Evolutionary conservation across 2,329 filamentous ascomycete species (phyloP), one percentile per base, ranked within the genome.

Genomic region (Fonsecaea multimorphosa): DNA sequence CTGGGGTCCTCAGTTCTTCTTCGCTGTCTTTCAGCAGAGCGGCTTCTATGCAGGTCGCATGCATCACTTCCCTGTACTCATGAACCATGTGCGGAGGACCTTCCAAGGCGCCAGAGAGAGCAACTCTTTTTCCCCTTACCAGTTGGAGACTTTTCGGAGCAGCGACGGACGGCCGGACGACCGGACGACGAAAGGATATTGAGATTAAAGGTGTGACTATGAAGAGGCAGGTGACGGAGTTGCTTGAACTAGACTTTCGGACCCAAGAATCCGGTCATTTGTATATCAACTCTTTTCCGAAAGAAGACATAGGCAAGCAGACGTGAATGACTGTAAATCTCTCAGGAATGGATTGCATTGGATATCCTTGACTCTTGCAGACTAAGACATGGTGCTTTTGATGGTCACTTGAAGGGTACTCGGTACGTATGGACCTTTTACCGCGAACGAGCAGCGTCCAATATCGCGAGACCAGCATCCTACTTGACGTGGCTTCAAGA

Each of bases 271-370:
- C 14, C 40, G 56, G 56, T n/a, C 36, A 46, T 58, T n/a, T 58
- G 56, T 58, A 58, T 58, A 58, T 58, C 56, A n/a, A 58, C 56
- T 44, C 24, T 49, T 46, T 46, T 58, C 56, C 56, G 56, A 58
- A 58, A 58, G 55, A 58, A 58, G 56, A 58, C 56, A 58, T 58
- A 58, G 44, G 40, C 55, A 38, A 58, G 55, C 56, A 58, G 44
- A 58, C 44, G 44, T 44, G 38, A 44, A 58, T 44, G 38, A 49
- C 38, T 58, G 56, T 58, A 58, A 49, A 58, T 58, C 56, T 58
- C 19, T 22, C 38, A 49, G 36, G 24, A 49, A 44, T 49, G 56
- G 22, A 49, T 44, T 57, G 54, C 22, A 38, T 38, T n/a, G 44
- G 44, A 49, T 24, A 49, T 49, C 3, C 19, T 24, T 24, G 44